Percentiles rank a stretch among this genome's conserved stretches.
Conservation (phyloP, 306 rosid species). For the Lotus japonicus region DNA sequence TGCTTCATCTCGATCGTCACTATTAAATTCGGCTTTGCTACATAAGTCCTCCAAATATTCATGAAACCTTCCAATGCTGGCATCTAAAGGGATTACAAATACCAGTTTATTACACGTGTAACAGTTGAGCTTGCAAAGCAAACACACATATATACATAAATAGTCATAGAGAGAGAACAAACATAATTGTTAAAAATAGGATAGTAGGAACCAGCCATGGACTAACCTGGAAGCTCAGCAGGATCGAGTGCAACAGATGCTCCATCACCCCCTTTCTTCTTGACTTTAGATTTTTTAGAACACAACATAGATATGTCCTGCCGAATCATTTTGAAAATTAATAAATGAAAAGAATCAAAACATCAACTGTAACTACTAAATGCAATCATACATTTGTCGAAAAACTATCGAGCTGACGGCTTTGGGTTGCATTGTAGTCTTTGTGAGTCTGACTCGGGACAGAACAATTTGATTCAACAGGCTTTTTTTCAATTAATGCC, state of each 20-base stretch:
- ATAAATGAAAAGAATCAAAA: conserved; percentile 14
- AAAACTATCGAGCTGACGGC: conserved; percentile 35
- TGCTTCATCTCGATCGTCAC: conserved; percentile 83
- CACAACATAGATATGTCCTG: conserved; percentile 60
- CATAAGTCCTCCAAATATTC: conserved; percentile 74
- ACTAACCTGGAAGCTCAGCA: conserved; percentile 70
- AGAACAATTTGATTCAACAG: conserved; percentile 40
- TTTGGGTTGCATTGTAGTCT: conserved; percentile 42
- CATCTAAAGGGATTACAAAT: conserved; percentile 41
- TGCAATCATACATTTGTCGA: conserved; percentile 47
- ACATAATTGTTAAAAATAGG: conserved; percentile 1
- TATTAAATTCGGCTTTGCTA: conserved; percentile 58
- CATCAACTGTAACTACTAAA: conserved; percentile 21
- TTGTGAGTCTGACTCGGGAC: conserved; percentile 42
- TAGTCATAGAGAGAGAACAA: background rate
- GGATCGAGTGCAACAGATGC: conserved; percentile 44
- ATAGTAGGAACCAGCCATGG: conserved; percentile 10
- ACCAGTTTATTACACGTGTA: conserved; percentile 10
- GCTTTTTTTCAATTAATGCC: conserved; percentile 58
- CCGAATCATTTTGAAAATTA: conserved; percentile 37
- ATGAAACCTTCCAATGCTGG: conserved; percentile 49
- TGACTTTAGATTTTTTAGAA: conserved; percentile 72
- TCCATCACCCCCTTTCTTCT: conserved; percentile 57
- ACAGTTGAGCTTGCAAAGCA: background rate
- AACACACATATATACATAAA: background rate